Evolutionary conservation across 2,329 filamentous ascomycete species (phyloP), one percentile per base, ranked within the genome.

Genomic region (Hymenoscyphus occultus): DNA sequence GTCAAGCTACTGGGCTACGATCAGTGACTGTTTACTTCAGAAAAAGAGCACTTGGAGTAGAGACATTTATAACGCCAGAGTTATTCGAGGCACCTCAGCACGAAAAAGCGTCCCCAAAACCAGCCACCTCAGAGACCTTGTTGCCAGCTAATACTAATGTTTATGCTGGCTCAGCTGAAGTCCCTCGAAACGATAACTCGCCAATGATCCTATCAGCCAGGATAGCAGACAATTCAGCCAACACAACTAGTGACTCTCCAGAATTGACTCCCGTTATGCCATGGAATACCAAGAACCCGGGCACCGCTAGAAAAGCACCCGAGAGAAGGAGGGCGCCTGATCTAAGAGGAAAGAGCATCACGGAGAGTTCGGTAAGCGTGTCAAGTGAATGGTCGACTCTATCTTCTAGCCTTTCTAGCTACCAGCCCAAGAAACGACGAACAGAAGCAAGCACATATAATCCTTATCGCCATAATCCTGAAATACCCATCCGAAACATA

Each of bases 21-120:
- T 35, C 58, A 40, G 58, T 60, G 35, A 60, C 39, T 48, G 31
- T 60, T 28, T 60, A 60, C 19, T 60, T 60, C 10, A 45, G 58
- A 32, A 60, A 60, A 45, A 45, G 10, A 5, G n/a, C 19, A 19
- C 45, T 39, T 14, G 42, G 42, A n/a, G 42, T 48, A 48, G 42
- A 48, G 42, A n/a, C 10, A n/a, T 5, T 48, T 19, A 48, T 48
- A 12, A 48, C 13, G 16, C 16, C 16, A n/a, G 42, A 48, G 16
- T n/a, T n/a, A n/a, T 48, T 7, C 42, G 19, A n/a, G 13, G 42
- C 42, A 19, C 16, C 42, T 7, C 16, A 19, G 16, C 42, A 19
- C 42, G 16, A 48, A 5, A 48, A n/a, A n/a, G 13, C 42, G 19
- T n/a, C 1, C 16, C 42, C 42, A 16, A 19, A 48, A n/a, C 14